Base-by-base conservation (phyloP, 768 basidiomycete species). In the Mycena polygramma region DNA sequence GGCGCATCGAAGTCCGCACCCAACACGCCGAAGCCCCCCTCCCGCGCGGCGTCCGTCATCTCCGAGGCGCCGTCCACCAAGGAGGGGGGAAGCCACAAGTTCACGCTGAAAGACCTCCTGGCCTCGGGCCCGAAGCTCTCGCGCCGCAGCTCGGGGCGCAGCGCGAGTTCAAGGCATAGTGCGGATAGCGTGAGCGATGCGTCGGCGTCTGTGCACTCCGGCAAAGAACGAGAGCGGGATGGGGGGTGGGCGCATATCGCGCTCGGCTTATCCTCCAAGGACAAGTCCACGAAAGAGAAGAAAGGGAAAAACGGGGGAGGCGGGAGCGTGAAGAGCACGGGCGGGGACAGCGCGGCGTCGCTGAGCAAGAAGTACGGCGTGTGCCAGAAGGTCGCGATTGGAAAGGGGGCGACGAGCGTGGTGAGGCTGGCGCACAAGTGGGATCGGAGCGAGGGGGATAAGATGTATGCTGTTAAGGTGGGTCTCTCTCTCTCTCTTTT, bases 381-480 rank as follows among this genome's bases (percentile, higher is more conserved):
- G 15, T 99, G 97, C 80, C 95, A 97, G 84, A 95, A 95, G 83
- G 66, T 68, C 24, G 97, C 97, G 15, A 98, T 99, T 73, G 97
- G 97, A 46, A 98, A 96, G 81, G 97, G 97, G 22, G 98, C 97
- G n/a, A 99, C 98, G 30, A 95, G 94, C 57, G 96, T 98, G 63
- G 97, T 99, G 52, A 86, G 95, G 54, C 88, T 99, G 20, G 97
- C 97, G 51, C 98, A 99, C 83, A 99, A 99, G 83, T 99, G 97
- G 97, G 98, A 99, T 80, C 87, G 97, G 68, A 90, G 86, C 24
- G 96, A 97, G 81, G 72, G 69, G 36, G 97, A 99, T 83, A 97
- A 97, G 85, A 85, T 99, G 39, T 99, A 98, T 75, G 97, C 97
- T 53, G 94, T 99, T 81, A 99, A 99, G 90, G 96, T 96, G n/a